Evolutionary conservation across 2,329 filamentous ascomycete genomes (phyloP), one percentile per base, ranked within the genome.

Genomic region (Bipolaris victoriae): DNA sequence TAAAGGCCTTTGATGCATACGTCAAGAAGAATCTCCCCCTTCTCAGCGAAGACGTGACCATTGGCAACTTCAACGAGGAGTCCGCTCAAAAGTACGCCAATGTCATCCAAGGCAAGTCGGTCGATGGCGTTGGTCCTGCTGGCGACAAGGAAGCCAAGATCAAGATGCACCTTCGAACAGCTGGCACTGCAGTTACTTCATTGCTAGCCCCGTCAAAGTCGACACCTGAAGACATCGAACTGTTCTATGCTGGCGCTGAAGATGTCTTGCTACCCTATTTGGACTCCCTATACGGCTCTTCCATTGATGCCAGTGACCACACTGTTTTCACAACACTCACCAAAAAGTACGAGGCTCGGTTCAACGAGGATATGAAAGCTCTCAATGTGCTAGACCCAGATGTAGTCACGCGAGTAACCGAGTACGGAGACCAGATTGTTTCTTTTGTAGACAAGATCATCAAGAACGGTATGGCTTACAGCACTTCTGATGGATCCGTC

Each of bases 241-340:
- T 79, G 0, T 88, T 89, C 72, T 86, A 84, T 57, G 74, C 77
- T n/a, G 81, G 82, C 37, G 82, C 84, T 1, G 82, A 87, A 57
- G 88, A 90, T 62, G 86, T 96, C 18, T 79, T 98, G 7, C 80
- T 95, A 11, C 91, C 92, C 0, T 95, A 94, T 70, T 84, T 98
- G 16, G 94, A 98, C 71, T 76, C 80, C 1, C 71, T 86, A 13
- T 76, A 87, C 60, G 84, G 84, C 33, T 76, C 82, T 4, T 80
- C 79, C 0, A 84, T 90, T 37, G 80, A 85, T 58, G 82, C 84
- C 16, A 81, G 82, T 41, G 84, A 90, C 64, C 84, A 90, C 72
- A 80, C 80, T n/a, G 93, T 97, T 58, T 97, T 96, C 77, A 95
- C 90, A 2, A 87, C 90, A 62, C 84, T 98, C 26, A 96, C 94